Evolutionary conservation across 768 basidiomycete genomes (phyloP).

Genomic region (Naganishia antarctica): DNA sequence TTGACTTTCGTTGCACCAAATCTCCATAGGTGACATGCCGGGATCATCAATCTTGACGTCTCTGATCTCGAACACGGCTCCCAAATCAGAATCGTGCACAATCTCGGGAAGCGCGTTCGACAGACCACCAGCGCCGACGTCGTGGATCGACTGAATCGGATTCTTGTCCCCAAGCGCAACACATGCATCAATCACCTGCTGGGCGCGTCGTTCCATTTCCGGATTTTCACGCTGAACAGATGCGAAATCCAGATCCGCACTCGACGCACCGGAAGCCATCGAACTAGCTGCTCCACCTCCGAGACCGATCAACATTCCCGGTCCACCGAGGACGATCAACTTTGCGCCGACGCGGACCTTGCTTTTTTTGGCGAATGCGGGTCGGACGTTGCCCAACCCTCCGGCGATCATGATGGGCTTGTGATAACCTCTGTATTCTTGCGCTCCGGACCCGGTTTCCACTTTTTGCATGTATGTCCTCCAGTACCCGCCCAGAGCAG

Average conservation of each 20-base stretch:
- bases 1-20: conserved; percentile 99
- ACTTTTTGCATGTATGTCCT: conserved; percentile 84
- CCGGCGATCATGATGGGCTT: conserved; percentile 99
- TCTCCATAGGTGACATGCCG: conserved; percentile 98
- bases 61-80: conserved; percentile 86
- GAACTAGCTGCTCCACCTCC: conserved; percentile 96
- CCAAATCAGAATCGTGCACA: conserved; percentile 90
- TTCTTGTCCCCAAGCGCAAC: conserved; percentile 59
- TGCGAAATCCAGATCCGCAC: conserved; percentile 91
- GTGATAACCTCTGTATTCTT: conserved; percentile 73
- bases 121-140: conserved; percentile 93
- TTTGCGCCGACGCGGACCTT: conserved; percentile 74
- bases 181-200: conserved; percentile 95
- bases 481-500: conserved; percentile 87
- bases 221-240: conserved; percentile 97
- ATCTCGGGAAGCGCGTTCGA: conserved; percentile 96
- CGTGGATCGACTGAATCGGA: conserved; percentile 93
- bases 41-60: conserved; percentile 86
- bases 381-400: conserved; percentile 87
- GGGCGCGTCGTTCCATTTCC: conserved; percentile 94
- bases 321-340: conserved; percentile 88
- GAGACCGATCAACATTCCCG: conserved; percentile 90
- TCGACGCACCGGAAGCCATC: conserved; percentile 81
- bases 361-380: conserved; percentile 72
- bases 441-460: conserved; percentile 53